Evolutionary conservation across 2,329 filamentous ascomycete genomes (phyloP), one percentile per base, ranked within the genome.

Genomic region (Nannizziopsis barbatae): DNA sequence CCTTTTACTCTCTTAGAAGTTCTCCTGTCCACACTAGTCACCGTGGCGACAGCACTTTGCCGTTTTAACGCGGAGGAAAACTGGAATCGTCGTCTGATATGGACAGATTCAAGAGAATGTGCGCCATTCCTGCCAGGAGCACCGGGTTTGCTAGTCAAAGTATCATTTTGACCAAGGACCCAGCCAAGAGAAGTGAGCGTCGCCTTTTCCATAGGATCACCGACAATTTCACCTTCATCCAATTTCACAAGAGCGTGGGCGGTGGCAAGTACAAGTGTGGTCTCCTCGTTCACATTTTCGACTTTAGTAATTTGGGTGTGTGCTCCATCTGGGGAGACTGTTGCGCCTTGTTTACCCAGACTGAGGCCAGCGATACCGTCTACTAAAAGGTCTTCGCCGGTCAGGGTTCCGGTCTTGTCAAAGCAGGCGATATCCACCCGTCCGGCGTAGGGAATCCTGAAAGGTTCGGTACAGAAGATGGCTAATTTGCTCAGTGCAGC

Each of bases 191-290:
- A 88, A 42, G 76, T 73, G 22, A 98, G 73, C 1, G 92, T 96
- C 39, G 92, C 92, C 69, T 96, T 96, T 64, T 98, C 92, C 92
- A 98, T 98, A 1, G 92, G 92, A 62, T 98, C 92, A 60, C 92
- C 92, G 39, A 98, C 92, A 57, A 96, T 84, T 10, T 98, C 92
- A 15, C 92, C 92, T 64, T 98, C 92, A 56, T 98, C 92, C 12
- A 98, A 76, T 64, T 90, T 95, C 43, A 98, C 93, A 22, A 98
- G 74, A 37, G 92, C 92, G 63, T 98, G 92, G 2, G 92, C 92
- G 10, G 89, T 94, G 37, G 92, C 90, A 47, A 98, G 79, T 46
- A 96, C 92, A 49, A 98, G 74, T 7, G 89, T 93, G 0, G 92
- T 96, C 57, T 94, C 82, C 39, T 89, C 73, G 33, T 79, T 80